Conservation (phyloP, 148 eudicot genomes). For the Pharnaceum exiguum region DNA sequence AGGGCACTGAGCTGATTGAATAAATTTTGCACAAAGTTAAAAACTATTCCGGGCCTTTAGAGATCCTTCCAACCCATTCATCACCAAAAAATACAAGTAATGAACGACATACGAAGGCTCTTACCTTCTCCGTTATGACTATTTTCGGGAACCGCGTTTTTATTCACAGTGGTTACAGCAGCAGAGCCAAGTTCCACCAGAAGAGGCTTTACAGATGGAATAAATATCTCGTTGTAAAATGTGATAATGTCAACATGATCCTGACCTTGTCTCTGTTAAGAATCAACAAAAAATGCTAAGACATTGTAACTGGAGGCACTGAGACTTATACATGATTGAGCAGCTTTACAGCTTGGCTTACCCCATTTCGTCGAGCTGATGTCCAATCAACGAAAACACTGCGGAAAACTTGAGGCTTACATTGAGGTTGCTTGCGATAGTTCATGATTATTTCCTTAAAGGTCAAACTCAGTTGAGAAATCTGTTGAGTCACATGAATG, state of each 20-base stretch:
- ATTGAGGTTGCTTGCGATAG: conserved; percentile 90
- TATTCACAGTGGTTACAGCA: conserved; percentile 32
- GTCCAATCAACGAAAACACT: conserved; percentile 88
- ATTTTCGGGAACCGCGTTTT: conserved; percentile 38
- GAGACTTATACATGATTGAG: background rate
- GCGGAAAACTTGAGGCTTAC: conserved; percentile 84
- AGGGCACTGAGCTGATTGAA: conserved; percentile 60
- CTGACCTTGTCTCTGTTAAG: conserved; percentile 63
- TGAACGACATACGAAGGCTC: background rate
- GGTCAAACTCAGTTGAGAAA: conserved; percentile 70
- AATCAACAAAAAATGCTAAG: conserved; percentile 14
- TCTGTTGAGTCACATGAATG: conserved; percentile 39
- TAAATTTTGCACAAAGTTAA: conserved; percentile 8
- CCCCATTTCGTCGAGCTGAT: conserved; percentile 61
- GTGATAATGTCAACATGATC: conserved; percentile 92
- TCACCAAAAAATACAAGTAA: background rate
- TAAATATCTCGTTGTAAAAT: conserved; percentile 87
- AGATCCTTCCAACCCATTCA: no score
- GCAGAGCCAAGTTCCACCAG: conserved; percentile 79
- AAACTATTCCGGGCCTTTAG: background rate
- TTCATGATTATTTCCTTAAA: conserved; percentile 80
- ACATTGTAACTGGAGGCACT: background rate
- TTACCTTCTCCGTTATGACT: conserved; percentile 48
- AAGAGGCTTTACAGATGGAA: conserved; percentile 84
- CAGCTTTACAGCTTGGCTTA: conserved; percentile 23